These are phyloP conservation scores for Blastobotrys illinoisensis DNA, from an alignment of 1,139 yeast species.

Conservation along the genomic window DNA sequence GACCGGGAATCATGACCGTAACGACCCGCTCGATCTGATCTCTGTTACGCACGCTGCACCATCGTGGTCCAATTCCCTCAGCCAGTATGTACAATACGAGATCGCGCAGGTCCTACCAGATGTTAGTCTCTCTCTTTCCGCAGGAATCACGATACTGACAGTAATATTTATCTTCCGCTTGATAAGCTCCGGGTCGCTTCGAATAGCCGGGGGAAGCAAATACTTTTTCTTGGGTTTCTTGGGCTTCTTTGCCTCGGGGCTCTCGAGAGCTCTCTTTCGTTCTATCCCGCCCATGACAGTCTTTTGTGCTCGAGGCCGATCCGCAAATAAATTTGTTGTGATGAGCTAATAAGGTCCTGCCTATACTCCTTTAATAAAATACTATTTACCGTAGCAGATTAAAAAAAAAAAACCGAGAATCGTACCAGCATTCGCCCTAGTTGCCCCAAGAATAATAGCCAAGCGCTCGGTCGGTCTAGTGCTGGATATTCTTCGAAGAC, in stretches of 20 bases:
- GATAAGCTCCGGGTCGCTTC: constrained; percentile 22
- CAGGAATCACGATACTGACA: constrained; percentile 13
- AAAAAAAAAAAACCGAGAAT: too few relatives aligned
- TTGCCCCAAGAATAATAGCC: too few relatives aligned
- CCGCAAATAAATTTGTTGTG: neutral
- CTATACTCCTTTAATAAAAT: too few relatives aligned
- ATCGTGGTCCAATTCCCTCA: constrained; percentile 30
- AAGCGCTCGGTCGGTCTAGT: too few relatives aligned
- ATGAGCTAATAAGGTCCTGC: neutral
- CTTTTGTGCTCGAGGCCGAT: too few relatives aligned
- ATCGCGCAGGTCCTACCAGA: constrained; percentile 42
- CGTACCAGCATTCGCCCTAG: neutral
- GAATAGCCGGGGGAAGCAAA: constrained; percentile 25
- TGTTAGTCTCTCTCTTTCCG: neutral
- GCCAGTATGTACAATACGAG: constrained; percentile 45
- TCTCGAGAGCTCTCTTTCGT: neutral
- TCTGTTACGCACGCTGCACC: constrained; percentile 36
- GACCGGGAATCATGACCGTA: constrained; percentile 62
- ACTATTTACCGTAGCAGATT: too few relatives aligned
- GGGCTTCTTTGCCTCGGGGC: constrained; percentile 4
- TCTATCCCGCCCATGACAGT: neutral
- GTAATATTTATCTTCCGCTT: constrained; percentile 16
- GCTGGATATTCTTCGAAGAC: too few relatives aligned
- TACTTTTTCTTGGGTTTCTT: constrained; percentile 15
- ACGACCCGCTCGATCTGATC: constrained; percentile 47